Conservation (phyloP, 2,329 filamentous ascomycete species). For the Pseudophaeomoniella oleicola region DNA sequence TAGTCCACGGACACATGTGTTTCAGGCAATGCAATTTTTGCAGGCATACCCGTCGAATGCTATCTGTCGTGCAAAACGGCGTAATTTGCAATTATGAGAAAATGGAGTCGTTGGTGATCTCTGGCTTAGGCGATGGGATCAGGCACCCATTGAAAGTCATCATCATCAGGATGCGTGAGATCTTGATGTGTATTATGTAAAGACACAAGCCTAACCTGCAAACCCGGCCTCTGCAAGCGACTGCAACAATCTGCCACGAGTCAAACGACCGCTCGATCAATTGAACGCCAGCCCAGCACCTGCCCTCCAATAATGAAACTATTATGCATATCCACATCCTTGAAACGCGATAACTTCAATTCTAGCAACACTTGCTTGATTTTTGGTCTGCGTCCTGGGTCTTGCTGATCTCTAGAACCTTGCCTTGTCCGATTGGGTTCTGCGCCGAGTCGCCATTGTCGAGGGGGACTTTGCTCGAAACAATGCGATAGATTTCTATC, state of each 20-base stretch:
- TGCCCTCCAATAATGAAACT: not conserved
- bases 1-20: no score
- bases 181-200: no score
- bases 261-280: not conserved
- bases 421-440: conserved; percentile 66
- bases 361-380: conserved; percentile 58
- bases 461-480: conserved; percentile 81
- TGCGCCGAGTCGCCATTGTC: conserved; percentile 74
- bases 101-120: no score
- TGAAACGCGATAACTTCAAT: not conserved
- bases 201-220: not conserved
- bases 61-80: no score
- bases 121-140: no score
- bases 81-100: no score
- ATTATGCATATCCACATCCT: not conserved
- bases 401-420: conserved; percentile 72
- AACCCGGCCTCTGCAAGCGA: not conserved
- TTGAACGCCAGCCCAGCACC: not conserved
- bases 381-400: conserved; percentile 67
- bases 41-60: no score
- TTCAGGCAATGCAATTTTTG: no score
- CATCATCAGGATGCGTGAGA: no score
- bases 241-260: not conserved
- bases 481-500: conserved; percentile 96
- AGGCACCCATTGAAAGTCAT: no score